Percentiles rank a stretch among this genome's conserved stretches.
These are phyloP conservation scores for Trichoderma atrobrunneum DNA, from an alignment of 2,329 filamentous ascomycete genomes.

Conservation along the genomic window DNA sequence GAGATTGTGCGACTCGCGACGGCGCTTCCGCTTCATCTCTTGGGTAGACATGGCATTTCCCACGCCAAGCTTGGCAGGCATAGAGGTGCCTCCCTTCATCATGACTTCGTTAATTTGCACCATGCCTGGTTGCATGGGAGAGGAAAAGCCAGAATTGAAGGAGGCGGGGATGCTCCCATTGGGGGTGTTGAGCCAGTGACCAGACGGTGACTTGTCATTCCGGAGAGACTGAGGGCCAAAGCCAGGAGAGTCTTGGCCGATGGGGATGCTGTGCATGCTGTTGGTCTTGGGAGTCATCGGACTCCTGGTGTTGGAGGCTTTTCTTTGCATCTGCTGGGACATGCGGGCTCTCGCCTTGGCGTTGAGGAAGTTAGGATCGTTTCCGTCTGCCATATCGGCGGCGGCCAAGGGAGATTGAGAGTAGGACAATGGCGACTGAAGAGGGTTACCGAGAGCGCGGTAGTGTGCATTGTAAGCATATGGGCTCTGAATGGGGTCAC, in stretches of 20 bases:
- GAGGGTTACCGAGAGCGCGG: constrained; percentile 56
- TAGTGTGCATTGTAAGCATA: constrained; percentile 84
- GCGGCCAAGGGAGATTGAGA: constrained; percentile 41
- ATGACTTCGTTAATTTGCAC: constrained; percentile 86
- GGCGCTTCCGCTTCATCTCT: constrained; percentile 87
- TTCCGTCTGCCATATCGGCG: constrained; percentile 48
- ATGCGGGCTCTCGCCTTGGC: constrained; percentile 59
- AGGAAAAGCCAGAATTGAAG: constrained; percentile 84
- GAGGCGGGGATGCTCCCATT: constrained; percentile 76
- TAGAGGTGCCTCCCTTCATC: constrained; percentile 80
- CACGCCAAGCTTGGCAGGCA: constrained; percentile 79
- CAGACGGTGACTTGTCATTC: constrained; percentile 78
- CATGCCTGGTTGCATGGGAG: constrained; percentile 67
- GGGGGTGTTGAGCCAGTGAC: constrained; percentile 85
- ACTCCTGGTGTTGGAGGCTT: constrained; percentile 70
- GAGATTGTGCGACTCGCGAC: constrained; percentile 92
- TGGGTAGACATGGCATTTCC: constrained; percentile 66
- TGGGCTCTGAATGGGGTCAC: constrained; percentile 86
- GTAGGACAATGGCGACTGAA: constrained; percentile 42
- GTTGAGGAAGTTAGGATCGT: constrained; percentile 58
- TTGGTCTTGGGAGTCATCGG: constrained; percentile 88
- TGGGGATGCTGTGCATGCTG: constrained; percentile 67
- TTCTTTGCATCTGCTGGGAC: constrained; percentile 64
- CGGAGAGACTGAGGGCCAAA: constrained; percentile 79
- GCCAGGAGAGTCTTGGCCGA: constrained; percentile 66